Conservation (phyloP, 306 rosid species). For the Gastrolobium bilobum region DNA sequence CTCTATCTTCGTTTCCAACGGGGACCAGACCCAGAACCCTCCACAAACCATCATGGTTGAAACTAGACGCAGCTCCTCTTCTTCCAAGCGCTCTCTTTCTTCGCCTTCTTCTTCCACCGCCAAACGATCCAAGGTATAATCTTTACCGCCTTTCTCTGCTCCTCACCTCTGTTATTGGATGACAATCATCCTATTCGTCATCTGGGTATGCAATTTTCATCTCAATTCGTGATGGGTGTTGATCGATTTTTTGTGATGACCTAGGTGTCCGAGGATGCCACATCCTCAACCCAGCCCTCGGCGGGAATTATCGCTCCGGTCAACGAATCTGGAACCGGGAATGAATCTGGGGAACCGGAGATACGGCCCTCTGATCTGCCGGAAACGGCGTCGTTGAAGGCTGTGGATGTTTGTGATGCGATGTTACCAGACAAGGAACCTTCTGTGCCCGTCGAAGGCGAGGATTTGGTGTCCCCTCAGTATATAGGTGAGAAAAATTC, state of each 20-base stretch:
- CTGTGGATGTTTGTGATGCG: conserved; percentile 61
- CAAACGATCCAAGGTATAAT: conserved; percentile 85
- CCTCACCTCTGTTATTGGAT: not conserved
- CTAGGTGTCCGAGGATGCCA: conserved; percentile 77
- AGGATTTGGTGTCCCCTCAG: conserved; percentile 67
- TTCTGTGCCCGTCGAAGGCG: conserved; percentile 58
- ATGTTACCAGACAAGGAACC: conserved; percentile 58
- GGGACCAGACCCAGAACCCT: not conserved
- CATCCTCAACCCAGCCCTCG: conserved; percentile 64
- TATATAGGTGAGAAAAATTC: conserved; percentile 57
- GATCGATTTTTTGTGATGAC: conserved; percentile 45
- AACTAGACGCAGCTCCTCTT: conserved; percentile 82
- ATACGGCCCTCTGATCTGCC: conserved; percentile 79
- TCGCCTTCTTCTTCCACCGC: conserved; percentile 74
- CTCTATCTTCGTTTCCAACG: not conserved
- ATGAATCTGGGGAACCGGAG: conserved; percentile 66
- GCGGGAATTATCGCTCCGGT: conserved; percentile 63
- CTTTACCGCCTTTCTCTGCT: not conserved
- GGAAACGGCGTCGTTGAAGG: conserved; percentile 63
- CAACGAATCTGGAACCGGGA: conserved; percentile 71
- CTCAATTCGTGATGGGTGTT: conserved; percentile 33
- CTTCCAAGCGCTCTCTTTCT: conserved; percentile 83
- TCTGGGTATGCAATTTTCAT: conserved; percentile 32
- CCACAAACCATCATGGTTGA: conserved; percentile 80
- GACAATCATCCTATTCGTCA: conserved; percentile 20